A percentile compares a stretch with the other conserved stretches of the same genome.
phyloP scores from a whole-genome alignment of 139 green algal genomes.

The Volvox africanus region DNA sequence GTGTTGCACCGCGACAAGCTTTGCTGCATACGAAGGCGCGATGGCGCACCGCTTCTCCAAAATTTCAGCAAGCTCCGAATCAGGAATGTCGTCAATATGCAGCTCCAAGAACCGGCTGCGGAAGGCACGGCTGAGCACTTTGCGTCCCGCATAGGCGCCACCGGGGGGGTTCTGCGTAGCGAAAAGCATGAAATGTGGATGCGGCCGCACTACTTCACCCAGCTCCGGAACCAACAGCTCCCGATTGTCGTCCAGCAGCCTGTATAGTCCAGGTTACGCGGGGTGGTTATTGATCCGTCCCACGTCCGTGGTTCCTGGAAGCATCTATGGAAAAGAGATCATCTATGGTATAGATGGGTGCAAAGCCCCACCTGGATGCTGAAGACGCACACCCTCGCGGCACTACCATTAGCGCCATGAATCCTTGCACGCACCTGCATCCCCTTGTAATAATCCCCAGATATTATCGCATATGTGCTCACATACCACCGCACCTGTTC shows the following conservation, averaged over 20 bases:
- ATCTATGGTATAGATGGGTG: too few relatives aligned
- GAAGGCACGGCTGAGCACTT: constrained; percentile 83
- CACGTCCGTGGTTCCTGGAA: too few relatives aligned
- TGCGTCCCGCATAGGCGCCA: constrained; percentile 85
- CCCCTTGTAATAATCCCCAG: too few relatives aligned
- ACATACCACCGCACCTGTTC: constrained; percentile 80
- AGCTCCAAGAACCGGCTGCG: constrained; percentile 97
- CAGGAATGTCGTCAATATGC: constrained; percentile 97
- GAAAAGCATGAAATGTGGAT: constrained; percentile 99
- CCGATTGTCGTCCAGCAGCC: constrained; percentile 98
- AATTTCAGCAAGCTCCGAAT: constrained; percentile 92
- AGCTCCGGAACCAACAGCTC: constrained; percentile 99
- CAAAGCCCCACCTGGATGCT: too few relatives aligned
- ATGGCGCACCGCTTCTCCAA: constrained; percentile 84
- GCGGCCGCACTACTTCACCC: constrained; percentile 91
- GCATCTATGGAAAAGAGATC: too few relatives aligned
- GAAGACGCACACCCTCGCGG: too few relatives aligned
- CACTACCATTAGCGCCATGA: too few relatives aligned
- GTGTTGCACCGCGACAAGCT: constrained; percentile 92
- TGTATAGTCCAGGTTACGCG: constrained; percentile 38
- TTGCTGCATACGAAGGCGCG: constrained; percentile 84
- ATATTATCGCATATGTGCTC: too few relatives aligned
- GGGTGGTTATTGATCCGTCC: too few relatives aligned
- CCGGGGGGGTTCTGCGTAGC: constrained; percentile 98
- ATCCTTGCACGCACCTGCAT: too few relatives aligned